A percentile compares a stretch with the other conserved stretches of the same genome.
Evolutionary conservation across 2,329 filamentous ascomycete genomes (phyloP).

Genomic region (Didymella pomorum): DNA sequence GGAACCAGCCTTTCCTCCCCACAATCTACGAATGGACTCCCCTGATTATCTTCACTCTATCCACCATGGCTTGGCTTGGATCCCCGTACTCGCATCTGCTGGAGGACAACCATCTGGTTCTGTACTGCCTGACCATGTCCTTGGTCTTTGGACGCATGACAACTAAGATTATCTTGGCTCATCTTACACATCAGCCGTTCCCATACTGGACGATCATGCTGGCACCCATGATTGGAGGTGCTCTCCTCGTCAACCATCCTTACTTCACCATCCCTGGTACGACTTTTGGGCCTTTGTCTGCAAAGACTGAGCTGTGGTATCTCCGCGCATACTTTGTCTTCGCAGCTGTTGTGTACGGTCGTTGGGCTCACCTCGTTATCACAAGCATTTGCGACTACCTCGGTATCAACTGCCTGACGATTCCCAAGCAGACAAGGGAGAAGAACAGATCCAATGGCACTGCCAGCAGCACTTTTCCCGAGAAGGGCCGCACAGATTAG

Average conservation of each 20-base stretch:
- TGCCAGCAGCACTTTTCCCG: constrained; percentile 37
- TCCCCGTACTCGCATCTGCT: constrained; percentile 86
- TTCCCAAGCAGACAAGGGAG: constrained; percentile 55
- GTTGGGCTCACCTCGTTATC: constrained; percentile 92
- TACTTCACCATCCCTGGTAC: constrained; percentile 59
- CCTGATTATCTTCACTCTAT: constrained; percentile 80
- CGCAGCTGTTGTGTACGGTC: constrained; percentile 83
- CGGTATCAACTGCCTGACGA: constrained; percentile 94
- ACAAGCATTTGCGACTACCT: constrained; percentile 90
- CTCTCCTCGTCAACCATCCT: constrained; percentile 82
- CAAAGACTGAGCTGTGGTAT: constrained; percentile 76
- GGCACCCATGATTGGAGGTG: constrained; percentile 84
- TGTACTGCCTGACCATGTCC: constrained; percentile 94
- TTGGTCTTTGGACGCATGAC: constrained; percentile 98
- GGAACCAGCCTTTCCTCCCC: constrained; percentile 77
- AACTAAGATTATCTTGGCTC: constrained; percentile 97
- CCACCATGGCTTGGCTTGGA: constrained; percentile 84
- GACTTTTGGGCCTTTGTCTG: constrained; percentile 67
- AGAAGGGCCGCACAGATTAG: constrained; percentile 48
- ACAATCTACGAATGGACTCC: constrained; percentile 95
- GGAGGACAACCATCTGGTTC: constrained; percentile 82
- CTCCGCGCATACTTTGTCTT: constrained; percentile 86
- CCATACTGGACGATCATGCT: constrained; percentile 96
- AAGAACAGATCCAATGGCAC: constrained; percentile 41
- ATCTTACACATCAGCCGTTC: constrained; percentile 91